Evolutionary conservation across 306 rosid species (phyloP).

Genomic region (Herpetospermum pedunculosum): DNA sequence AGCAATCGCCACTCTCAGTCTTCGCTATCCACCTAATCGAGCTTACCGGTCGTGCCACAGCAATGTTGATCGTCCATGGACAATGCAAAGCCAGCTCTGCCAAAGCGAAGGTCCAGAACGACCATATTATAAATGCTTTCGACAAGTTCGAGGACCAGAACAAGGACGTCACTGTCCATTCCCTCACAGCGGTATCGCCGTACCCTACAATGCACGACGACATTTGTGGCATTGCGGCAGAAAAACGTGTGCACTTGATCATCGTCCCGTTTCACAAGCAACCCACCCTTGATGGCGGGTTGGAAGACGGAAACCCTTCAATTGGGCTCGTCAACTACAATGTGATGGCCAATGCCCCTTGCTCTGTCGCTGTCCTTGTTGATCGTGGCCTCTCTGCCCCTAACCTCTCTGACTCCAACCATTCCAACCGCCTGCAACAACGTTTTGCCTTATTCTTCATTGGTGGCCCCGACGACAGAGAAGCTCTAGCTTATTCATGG

Average conservation of each 20-base stretch:
- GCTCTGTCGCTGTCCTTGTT: constrained; percentile 21
- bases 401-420: background rate
- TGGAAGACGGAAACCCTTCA: constrained; percentile 17
- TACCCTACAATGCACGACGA: constrained; percentile 33
- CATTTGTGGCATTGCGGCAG: constrained; percentile 29
- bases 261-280: constrained; percentile 25
- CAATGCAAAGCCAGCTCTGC: constrained; percentile 9
- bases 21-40: constrained; percentile 36
- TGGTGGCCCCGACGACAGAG: constrained; percentile 48
- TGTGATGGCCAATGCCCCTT: constrained; percentile 22
- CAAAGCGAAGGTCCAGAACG: background rate
- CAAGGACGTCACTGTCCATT: constrained; percentile 13
- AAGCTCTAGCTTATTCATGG: constrained; percentile 45
- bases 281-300: constrained; percentile 11
- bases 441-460: constrained; percentile 23
- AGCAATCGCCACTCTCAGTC: constrained; percentile 20
- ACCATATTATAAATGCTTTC: constrained; percentile 8
- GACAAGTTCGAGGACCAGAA: constrained; percentile 10
- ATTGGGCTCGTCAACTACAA: constrained; percentile 15
- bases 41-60: constrained; percentile 22
- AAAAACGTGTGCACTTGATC: constrained; percentile 19
- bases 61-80: constrained; percentile 39
- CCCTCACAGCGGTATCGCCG: constrained; percentile 30
- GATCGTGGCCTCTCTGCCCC: constrained; percentile 20
- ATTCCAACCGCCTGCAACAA: background rate